Conservation (phyloP, 805 yeast species). For the Teunomyces kruisii region DNA sequence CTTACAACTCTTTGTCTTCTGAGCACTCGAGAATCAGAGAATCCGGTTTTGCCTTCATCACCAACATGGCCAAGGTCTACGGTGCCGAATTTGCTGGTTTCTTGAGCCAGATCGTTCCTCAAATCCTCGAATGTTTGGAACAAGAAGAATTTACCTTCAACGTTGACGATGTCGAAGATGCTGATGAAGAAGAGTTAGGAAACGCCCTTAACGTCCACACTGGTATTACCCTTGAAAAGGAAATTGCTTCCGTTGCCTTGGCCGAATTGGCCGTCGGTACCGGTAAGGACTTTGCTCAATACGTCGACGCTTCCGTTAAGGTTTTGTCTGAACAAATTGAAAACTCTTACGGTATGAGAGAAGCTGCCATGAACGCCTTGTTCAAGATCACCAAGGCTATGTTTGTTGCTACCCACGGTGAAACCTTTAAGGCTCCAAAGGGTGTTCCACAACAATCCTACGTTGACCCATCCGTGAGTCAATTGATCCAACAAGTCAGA, state of each 20-base stretch:
- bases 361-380: constrained; percentile 75
- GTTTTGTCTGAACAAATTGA: constrained; percentile 70
- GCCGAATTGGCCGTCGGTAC: constrained; percentile 89
- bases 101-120: constrained; percentile 79
- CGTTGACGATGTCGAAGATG: constrained; percentile 54
- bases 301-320: constrained; percentile 66
- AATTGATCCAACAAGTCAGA: constrained; percentile 67
- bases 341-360: constrained; percentile 89
- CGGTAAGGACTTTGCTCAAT: constrained; percentile 73
- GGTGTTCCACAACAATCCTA: constrained; percentile 64
- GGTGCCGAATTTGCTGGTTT: constrained; percentile 87
- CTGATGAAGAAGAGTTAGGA: constrained; percentile 61
- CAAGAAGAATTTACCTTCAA: constrained; percentile 81
- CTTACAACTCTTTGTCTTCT: constrained; percentile 73
- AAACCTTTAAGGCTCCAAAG: constrained; percentile 51
- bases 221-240: constrained; percentile 94
- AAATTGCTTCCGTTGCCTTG: constrained; percentile 88
- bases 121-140: constrained; percentile 75
- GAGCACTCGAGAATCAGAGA: constrained; percentile 87
- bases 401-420: constrained; percentile 53
- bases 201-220: constrained; percentile 85
- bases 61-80: constrained; percentile 92
- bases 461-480: constrained; percentile 56
- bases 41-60: constrained; percentile 89
- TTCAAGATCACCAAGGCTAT: constrained; percentile 82